phyloP scores from a whole-genome alignment of 257 asterid species.

The Avicennia marina region DNA sequence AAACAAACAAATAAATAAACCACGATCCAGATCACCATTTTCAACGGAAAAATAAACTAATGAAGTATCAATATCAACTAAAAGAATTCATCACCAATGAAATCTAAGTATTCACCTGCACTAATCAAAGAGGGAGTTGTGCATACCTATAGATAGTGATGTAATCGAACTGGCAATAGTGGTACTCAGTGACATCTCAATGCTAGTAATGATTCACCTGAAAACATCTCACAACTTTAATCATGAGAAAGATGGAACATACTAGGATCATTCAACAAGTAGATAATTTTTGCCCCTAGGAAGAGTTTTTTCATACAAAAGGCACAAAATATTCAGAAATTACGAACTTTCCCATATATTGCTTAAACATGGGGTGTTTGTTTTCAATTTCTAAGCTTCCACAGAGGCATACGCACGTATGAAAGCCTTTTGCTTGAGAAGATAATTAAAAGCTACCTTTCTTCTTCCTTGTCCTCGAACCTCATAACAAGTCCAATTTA shows the following conservation, averaged over 20 bases:
- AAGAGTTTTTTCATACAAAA: not conserved
- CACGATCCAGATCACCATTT: not conserved
- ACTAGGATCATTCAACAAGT: not conserved
- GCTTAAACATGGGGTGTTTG: not conserved
- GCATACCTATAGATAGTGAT: slow-evolving; percentile 31
- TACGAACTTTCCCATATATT: not conserved
- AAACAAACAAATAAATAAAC: not conserved
- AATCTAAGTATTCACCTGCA: not conserved
- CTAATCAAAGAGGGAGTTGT: not conserved
- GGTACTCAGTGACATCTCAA: slow-evolving; percentile 35
- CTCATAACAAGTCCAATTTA: not conserved
- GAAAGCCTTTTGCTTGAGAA: not conserved
- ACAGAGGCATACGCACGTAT: not conserved
- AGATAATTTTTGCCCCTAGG: too few relatives aligned
- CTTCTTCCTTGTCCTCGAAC: not conserved
- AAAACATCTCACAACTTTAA: not conserved
- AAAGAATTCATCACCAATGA: not conserved
- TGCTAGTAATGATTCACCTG: slow-evolving; percentile 12
- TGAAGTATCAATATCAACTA: not conserved
- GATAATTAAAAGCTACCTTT: not conserved
- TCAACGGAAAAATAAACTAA: not conserved
- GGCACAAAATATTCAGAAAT: slow-evolving; percentile 1
- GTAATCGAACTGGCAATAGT: slow-evolving; percentile 28
- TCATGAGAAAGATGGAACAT: not conserved
- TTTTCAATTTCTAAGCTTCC: not conserved